Evolutionary conservation across 2,329 filamentous ascomycete genomes (phyloP).

Genomic region (Aureobasidium sp.): DNA sequence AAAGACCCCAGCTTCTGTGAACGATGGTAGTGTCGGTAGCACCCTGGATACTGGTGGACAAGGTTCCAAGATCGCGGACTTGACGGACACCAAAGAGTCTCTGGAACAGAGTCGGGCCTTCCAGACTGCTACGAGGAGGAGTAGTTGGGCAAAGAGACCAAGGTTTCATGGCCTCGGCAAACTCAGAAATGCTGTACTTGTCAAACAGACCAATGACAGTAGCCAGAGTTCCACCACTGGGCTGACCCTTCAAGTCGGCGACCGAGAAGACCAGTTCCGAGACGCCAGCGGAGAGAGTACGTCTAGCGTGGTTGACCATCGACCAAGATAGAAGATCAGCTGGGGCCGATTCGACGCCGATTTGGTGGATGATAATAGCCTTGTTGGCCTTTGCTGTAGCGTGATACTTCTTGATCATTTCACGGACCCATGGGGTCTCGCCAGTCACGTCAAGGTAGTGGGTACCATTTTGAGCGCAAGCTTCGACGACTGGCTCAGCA

Average conservation of each 20-base stretch:
- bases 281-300: conserved; percentile 44
- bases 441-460: conserved; percentile 63
- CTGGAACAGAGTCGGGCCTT: conserved; percentile 30
- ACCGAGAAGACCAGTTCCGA: conserved; percentile 47
- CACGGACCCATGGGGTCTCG: conserved; percentile 57
- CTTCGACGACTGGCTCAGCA: conserved; percentile 57
- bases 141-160: conserved; percentile 44
- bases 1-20: conserved; percentile 53
- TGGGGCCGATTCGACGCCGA: conserved; percentile 56
- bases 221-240: conserved; percentile 55
- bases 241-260: conserved; percentile 47
- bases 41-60: conserved; percentile 49
- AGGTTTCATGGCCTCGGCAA: conserved; percentile 45
- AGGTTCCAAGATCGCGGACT: conserved; percentile 50
- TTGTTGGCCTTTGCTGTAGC: conserved; percentile 51
- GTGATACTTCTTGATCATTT: conserved; percentile 57
- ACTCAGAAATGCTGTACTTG: conserved; percentile 29
- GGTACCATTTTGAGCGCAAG: conserved; percentile 57
- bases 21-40: conserved; percentile 51
- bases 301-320: conserved; percentile 48
- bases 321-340: conserved; percentile 49
- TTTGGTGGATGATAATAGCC: conserved; percentile 56
- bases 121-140: conserved; percentile 28
- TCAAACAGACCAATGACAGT: conserved; percentile 56
- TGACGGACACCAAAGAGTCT: conserved; percentile 46